Evolutionary conservation across 2,329 filamentous ascomycete species (phyloP).

Genomic region (Alternaria gaisen): DNA sequence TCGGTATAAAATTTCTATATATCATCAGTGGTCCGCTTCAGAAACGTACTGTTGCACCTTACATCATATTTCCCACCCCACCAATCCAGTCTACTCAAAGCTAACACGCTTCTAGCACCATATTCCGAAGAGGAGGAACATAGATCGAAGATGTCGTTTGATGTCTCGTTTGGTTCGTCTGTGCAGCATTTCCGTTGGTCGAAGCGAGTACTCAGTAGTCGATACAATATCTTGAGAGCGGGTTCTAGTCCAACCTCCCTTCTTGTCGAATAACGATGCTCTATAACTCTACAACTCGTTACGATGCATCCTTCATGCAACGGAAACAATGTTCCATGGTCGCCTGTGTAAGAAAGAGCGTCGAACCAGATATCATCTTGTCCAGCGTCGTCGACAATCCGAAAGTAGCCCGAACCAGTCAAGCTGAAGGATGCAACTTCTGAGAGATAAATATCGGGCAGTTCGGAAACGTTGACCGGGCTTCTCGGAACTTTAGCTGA

Average conservation of each 20-base stretch:
- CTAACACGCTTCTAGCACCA: conserved; percentile 32
- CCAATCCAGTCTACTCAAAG: conserved; percentile 32
- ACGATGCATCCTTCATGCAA: conserved; percentile 37
- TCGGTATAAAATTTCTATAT: conserved; percentile 36
- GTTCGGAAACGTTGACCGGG: conserved; percentile 18
- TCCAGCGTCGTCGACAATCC: conserved; percentile 21
- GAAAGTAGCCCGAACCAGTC: conserved; percentile 24
- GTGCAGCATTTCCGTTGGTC: background rate
- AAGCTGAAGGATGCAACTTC: conserved; percentile 23
- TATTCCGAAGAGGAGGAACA: conserved; percentile 15
- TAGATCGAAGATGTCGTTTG: conserved; percentile 32
- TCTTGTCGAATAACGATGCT: conserved; percentile 8
- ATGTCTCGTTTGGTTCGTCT: background rate
- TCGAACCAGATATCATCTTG: conserved; percentile 25
- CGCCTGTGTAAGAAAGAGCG: conserved; percentile 18
- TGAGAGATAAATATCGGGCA: conserved; percentile 30
- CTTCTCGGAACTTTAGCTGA: conserved; percentile 3
- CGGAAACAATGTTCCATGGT: conserved; percentile 31
- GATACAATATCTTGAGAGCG: conserved; percentile 18
- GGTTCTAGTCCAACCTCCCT: background rate
- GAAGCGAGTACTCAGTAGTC: conserved; percentile 25
- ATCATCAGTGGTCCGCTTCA: background rate
- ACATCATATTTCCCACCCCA: conserved; percentile 40
- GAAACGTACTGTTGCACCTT: background rate
- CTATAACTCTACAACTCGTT: conserved; percentile 29